A percentile compares a stretch with the other conserved stretches of the same genome.
phyloP scores from a whole-genome alignment of 331 rosid genomes.

The Pyrus hybrid region DNA sequence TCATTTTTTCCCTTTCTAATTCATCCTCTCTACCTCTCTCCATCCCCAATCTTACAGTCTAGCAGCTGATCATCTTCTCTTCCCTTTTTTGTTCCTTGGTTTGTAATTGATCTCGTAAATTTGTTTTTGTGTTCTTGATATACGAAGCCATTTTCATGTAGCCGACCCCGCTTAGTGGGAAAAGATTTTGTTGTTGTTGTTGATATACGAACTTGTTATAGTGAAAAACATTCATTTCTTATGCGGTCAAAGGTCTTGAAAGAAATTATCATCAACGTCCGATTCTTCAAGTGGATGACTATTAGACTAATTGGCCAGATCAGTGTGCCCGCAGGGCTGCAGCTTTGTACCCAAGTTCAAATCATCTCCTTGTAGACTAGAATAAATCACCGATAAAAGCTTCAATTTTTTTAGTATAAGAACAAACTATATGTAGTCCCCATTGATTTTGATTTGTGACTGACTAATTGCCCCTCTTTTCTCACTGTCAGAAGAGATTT shows the following conservation, averaged over 20 bases:
- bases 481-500: rapidly evolving
- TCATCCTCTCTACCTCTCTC: background rate
- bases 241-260: background rate
- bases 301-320: background rate
- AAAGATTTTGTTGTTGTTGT: too few relatives aligned
- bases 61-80: conserved; percentile 9
- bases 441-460: background rate
- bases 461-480: background rate
- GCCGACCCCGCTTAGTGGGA: too few relatives aligned
- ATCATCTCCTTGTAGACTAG: too few relatives aligned
- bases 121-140: background rate
- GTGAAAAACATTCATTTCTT: background rate
- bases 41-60: conserved; percentile 28
- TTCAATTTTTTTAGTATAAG: background rate
- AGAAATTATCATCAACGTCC: background rate
- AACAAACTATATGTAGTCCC: background rate
- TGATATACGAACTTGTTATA: background rate
- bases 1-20: background rate
- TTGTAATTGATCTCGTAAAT: background rate
- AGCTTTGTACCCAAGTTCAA: background rate
- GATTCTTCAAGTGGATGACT: background rate
- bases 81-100: background rate
- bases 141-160: too few relatives aligned
- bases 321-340: background rate
- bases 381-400: background rate